A percentile compares a stretch with the other conserved stretches of the same genome.
Conservation (phyloP, 208 protist species). For the Lotmaria passim region DNA sequence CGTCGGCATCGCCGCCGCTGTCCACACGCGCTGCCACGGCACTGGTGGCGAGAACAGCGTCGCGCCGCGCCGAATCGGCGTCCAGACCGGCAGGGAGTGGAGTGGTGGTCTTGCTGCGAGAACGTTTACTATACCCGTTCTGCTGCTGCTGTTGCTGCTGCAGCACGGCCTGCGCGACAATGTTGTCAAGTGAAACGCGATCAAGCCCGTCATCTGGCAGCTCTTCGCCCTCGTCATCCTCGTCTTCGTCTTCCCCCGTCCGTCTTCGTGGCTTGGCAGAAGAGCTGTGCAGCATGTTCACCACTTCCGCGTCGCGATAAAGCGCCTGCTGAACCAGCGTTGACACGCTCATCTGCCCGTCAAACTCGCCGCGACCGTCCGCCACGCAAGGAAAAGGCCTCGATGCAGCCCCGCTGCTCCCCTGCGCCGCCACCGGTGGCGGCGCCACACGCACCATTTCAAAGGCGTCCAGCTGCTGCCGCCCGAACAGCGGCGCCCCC, state of each 20-base stretch:
- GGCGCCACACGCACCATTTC: constrained; percentile 17
- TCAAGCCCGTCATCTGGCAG: constrained; percentile 66
- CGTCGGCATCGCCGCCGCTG: background rate
- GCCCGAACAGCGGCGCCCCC: no score
- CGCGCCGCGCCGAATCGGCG: background rate
- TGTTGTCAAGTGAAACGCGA: constrained; percentile 37
- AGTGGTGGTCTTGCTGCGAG: constrained; percentile 16
- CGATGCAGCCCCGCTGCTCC: background rate
- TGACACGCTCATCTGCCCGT: constrained; percentile 4
- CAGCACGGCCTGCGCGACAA: constrained; percentile 41
- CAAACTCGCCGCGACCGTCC: constrained; percentile 14
- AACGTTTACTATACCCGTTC: constrained; percentile 9
- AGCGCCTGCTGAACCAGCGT: constrained; percentile 29
- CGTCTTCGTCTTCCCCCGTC: constrained; percentile 1
- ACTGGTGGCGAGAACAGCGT: background rate
- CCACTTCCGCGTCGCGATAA: background rate
- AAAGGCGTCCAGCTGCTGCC: constrained; percentile 26
- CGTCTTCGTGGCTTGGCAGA: no score
- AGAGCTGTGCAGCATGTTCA: no score
- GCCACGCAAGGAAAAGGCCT: background rate
- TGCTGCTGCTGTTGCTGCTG: constrained; percentile 19
- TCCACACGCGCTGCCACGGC: background rate
- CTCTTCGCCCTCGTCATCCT: constrained; percentile 50
- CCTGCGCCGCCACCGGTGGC: background rate
- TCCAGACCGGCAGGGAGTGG: background rate